Evolutionary conservation across 352 stramenopile species (phyloP).

Genomic region (Phytophthora sojae): DNA sequence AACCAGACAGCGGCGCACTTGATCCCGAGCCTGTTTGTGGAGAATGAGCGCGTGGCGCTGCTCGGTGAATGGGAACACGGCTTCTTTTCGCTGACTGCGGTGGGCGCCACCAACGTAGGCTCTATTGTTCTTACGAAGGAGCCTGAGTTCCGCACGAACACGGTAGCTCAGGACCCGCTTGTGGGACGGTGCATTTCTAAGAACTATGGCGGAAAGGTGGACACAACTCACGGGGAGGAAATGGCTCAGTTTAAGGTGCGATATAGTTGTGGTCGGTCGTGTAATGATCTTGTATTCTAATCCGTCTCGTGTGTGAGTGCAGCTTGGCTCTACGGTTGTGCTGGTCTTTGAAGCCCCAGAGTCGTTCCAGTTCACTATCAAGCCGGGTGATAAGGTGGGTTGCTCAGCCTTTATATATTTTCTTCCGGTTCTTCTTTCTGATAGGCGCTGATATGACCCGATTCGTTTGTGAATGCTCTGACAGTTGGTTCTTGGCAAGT

Average conservation of each 20-base stretch:
- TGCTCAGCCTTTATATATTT: neutral
- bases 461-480: neutral
- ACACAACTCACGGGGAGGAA: conserved; percentile 65
- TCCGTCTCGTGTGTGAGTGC: conserved; percentile 16
- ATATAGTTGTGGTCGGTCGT: neutral
- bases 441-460: conserved; percentile 3
- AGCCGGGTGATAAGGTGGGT: conserved; percentile 79
- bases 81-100: conserved; percentile 86
- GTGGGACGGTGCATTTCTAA: conserved; percentile 66
- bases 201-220: conserved; percentile 48
- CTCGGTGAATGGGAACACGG: conserved; percentile 80
- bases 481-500: conserved; percentile 52
- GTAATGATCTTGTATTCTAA: conserved; percentile 4
- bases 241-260: conserved; percentile 84
- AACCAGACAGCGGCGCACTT: conserved; percentile 67
- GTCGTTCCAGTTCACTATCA: conserved; percentile 78
- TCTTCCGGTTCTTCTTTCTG: neutral
- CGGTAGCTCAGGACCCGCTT: conserved; percentile 56
- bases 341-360: conserved; percentile 85
- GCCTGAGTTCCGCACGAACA: conserved; percentile 73
- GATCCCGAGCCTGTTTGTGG: conserved; percentile 85
- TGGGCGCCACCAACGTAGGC: conserved; percentile 90
- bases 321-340: conserved; percentile 88
- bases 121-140: conserved; percentile 82
- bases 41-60: conserved; percentile 85